A percentile compares a stretch with the other conserved stretches of the same genome.
These are phyloP conservation scores for Colletotrichum sp. DNA, from an alignment of 2,329 filamentous ascomycete genomes.

Conservation along the genomic window DNA sequence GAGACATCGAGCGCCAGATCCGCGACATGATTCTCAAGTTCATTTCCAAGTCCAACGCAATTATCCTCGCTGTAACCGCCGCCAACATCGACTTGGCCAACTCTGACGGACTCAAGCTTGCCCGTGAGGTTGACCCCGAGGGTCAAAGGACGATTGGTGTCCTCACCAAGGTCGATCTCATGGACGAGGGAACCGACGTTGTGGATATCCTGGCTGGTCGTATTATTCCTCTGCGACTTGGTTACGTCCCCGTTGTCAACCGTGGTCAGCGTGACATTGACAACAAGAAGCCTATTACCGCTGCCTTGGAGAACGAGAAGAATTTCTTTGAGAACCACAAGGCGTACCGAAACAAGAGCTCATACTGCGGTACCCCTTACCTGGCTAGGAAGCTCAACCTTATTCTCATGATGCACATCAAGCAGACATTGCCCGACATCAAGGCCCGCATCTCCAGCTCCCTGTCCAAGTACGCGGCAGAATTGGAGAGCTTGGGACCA, in stretches of 20 bases:
- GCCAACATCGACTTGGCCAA: slow-evolving; percentile 99
- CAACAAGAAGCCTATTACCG: slow-evolving; percentile 93
- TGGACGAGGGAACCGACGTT: slow-evolving; percentile 98
- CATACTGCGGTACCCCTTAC: slow-evolving; percentile 98
- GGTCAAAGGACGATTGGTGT: slow-evolving; percentile 98
- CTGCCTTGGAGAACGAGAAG: slow-evolving; percentile 91
- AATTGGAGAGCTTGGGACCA: slow-evolving; percentile 84
- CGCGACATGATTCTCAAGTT: slow-evolving; percentile 98
- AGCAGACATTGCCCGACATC: slow-evolving; percentile 98
- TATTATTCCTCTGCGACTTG: slow-evolving; percentile 92
- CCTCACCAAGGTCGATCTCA: slow-evolving; percentile 96
- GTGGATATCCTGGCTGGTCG: slow-evolving; percentile 97
- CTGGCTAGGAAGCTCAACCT: slow-evolving; percentile 95
- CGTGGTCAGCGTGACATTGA: slow-evolving; percentile 97
- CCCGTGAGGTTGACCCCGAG: slow-evolving; percentile 94
- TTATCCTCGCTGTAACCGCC: slow-evolving; percentile 94
- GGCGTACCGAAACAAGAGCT: slow-evolving; percentile 97
- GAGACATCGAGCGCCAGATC: slow-evolving; percentile 96
- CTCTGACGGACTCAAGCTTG: slow-evolving; percentile 95
- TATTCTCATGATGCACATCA: slow-evolving; percentile 99
- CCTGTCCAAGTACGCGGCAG: slow-evolving; percentile 86
- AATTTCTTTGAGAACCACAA: slow-evolving; percentile 99
- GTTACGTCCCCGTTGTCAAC: slow-evolving; percentile 98
- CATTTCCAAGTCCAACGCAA: slow-evolving; percentile 97
- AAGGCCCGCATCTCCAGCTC: slow-evolving; percentile 96